Evolutionary conservation across 2,329 filamentous ascomycete genomes (phyloP), one percentile per base, ranked within the genome.

Genomic region (Paraconiothyrium sp.): DNA sequence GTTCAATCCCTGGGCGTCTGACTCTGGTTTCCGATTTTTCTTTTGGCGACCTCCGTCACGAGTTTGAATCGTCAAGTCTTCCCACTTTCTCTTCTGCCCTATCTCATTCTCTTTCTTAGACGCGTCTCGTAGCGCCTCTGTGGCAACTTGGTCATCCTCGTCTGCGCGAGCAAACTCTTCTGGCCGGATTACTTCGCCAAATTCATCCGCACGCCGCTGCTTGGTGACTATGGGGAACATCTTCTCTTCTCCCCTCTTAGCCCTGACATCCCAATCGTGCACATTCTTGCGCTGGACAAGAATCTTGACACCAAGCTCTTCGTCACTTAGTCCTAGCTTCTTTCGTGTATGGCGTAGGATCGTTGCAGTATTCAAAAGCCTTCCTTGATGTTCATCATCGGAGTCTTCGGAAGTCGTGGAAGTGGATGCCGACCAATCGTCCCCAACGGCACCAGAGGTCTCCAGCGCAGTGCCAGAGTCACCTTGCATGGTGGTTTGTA

Each of bases 21-120:
- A 76, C 41, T 80, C 79, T 35, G 66, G 69, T 59, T 73, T 87
- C 11, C 86, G 83, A 30, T 90, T 86, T 75, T 92, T 80, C 20
- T 81, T 79, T 41, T 75, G 69, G 37, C 78, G 80, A 49, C 77
- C 68, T n/a, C 62, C 79, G 51, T 77, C 79, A 34, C 73, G 74
- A 52, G 72, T 74, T 43, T 77, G 76, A 10, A 81, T 72, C 2
- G 82, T 84, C 24, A 87, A 81, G 62, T 96, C 93, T 67, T 94
- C 92, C 93, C 94, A 98, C 78, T 93, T 96, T 63, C 95, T 88
- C 80, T 99, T 99, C 82, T 94, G 94, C 20, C 94, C 95, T 22
- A 97, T 85, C 11, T 78, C 72, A 47, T 80, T 76, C 60, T 82
- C 78, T 59, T 79, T 78, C 69, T 80, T 80, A 49, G 85, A 84